phyloP scores from a whole-genome alignment of 148 eudicot species.

The Silene conica region DNA sequence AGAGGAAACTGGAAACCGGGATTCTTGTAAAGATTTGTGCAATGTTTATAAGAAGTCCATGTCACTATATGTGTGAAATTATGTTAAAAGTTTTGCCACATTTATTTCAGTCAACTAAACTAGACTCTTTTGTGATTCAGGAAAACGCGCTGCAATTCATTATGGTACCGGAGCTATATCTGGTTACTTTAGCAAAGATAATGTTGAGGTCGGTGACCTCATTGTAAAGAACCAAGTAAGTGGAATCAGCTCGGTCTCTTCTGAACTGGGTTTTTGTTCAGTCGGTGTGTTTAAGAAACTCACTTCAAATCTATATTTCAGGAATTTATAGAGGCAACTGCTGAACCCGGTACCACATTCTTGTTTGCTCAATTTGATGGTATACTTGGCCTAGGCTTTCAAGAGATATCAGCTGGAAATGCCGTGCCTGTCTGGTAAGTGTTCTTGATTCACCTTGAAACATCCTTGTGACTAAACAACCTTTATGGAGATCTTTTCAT shows the following conservation, averaged over 20 bases:
- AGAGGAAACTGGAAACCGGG: too few relatives aligned
- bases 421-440: conserved; percentile 89
- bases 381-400: conserved; percentile 88
- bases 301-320: conserved; percentile 14
- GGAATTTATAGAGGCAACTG: conserved; percentile 94
- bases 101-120: background rate
- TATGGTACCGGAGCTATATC: conserved; percentile 74
- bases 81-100: too few relatives aligned
- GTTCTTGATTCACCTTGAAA: background rate
- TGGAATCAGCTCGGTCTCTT: background rate
- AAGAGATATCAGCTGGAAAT: conserved; percentile 78
- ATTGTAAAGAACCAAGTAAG: conserved; percentile 62
- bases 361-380: conserved; percentile 92
- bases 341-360: conserved; percentile 78
- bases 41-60: too few relatives aligned
- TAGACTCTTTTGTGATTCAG: conserved; percentile 28
- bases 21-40: too few relatives aligned
- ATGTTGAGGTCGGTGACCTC: conserved; percentile 59
- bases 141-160: conserved; percentile 61
- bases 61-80: too few relatives aligned
- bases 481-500: too few relatives aligned
- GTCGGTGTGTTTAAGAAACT: background rate
- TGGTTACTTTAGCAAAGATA: conserved; percentile 69
- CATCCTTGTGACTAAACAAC: background rate
- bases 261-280: background rate